A percentile compares a stretch with the other conserved stretches of the same genome.
These are phyloP conservation scores for Colletotrichum lini DNA, from an alignment of 2,329 filamentous ascomycete species.

Conservation along the genomic window DNA sequence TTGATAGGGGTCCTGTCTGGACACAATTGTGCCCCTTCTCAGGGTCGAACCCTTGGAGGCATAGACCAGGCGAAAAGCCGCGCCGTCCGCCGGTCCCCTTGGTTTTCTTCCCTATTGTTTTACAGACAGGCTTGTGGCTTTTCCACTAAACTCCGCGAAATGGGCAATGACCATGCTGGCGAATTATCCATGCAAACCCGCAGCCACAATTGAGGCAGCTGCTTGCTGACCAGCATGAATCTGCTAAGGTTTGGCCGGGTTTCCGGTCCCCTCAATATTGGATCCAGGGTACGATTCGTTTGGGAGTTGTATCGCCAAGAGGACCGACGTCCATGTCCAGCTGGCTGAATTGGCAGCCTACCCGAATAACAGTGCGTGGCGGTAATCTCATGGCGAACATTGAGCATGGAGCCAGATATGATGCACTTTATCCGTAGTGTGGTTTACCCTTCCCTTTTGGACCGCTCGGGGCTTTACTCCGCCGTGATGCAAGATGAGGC, in stretches of 20 bases:
- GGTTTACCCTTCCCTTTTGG: not conserved
- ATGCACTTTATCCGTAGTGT: not conserved
- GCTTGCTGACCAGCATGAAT: constrained; percentile 26
- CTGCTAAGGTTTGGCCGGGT: constrained; percentile 25
- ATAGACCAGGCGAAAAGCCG: not conserved
- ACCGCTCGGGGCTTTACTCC: constrained; percentile 10
- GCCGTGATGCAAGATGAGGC: constrained; percentile 13
- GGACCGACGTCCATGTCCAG: constrained; percentile 1
- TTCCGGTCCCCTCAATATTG: constrained; percentile 13
- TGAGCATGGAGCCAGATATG: constrained; percentile 12
- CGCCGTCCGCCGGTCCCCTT: constrained; percentile 20
- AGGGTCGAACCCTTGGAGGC: constrained; percentile 16
- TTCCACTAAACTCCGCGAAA: constrained; percentile 11
- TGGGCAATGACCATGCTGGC: constrained; percentile 14
- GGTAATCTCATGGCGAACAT: constrained; percentile 15
- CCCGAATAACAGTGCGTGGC: constrained; percentile 10
- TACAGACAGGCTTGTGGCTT: not conserved
- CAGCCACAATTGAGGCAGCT: not conserved
- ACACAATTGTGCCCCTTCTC: constrained; percentile 19
- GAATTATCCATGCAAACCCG: constrained; percentile 24
- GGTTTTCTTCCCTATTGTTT: not conserved
- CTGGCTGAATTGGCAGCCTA: not conserved
- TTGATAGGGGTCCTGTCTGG: constrained; percentile 10
- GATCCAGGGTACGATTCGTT: not conserved
- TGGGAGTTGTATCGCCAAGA: not conserved